A percentile compares a stretch with the other conserved stretches of the same genome.
Conservation (phyloP, 768 basidiomycete genomes). For the Floccularia luteovirens region DNA sequence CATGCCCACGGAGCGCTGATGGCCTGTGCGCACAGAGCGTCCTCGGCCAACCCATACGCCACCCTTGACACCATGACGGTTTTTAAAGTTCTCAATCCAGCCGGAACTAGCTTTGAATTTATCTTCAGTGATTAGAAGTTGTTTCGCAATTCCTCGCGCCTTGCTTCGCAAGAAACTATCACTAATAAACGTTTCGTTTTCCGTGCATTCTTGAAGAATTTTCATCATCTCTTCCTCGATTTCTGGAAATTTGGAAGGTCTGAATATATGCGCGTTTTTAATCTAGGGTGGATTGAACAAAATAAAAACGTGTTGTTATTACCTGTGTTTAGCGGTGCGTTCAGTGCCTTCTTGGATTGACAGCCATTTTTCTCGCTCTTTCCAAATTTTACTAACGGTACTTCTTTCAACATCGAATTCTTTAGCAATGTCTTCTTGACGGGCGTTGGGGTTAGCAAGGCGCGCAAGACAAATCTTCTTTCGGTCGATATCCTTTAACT, state of each 20-base stretch:
- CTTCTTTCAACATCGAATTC: slow-evolving; percentile 79
- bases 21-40: no score
- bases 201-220: slow-evolving; percentile 52
- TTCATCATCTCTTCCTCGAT: slow-evolving; percentile 59
- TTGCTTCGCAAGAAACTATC: slow-evolving; percentile 59
- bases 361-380: slow-evolving; percentile 79
- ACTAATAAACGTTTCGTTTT: slow-evolving; percentile 39
- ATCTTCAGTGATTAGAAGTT: slow-evolving; percentile 50
- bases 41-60: slow-evolving; percentile 38
- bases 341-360: slow-evolving; percentile 51
- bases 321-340: slow-evolving; percentile 68
- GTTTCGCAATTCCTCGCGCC: slow-evolving; percentile 59
- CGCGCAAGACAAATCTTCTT: slow-evolving; percentile 69
- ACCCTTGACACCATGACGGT: slow-evolving; percentile 66
- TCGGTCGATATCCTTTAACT: slow-evolving; percentile 68
- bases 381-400: slow-evolving; percentile 91
- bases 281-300: slow-evolving; percentile 2
- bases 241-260: slow-evolving; percentile 76
- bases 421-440: slow-evolving; percentile 81
- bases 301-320: slow-evolving; percentile 6
- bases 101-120: slow-evolving; percentile 89
- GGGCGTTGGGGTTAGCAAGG: slow-evolving; percentile 51
- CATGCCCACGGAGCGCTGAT: no score
- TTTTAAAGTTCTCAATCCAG: slow-evolving; percentile 92
- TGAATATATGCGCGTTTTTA: no score